Evolutionary conservation across 306 rosid genomes (phyloP).

Genomic region (Biancaea sappan): DNA sequence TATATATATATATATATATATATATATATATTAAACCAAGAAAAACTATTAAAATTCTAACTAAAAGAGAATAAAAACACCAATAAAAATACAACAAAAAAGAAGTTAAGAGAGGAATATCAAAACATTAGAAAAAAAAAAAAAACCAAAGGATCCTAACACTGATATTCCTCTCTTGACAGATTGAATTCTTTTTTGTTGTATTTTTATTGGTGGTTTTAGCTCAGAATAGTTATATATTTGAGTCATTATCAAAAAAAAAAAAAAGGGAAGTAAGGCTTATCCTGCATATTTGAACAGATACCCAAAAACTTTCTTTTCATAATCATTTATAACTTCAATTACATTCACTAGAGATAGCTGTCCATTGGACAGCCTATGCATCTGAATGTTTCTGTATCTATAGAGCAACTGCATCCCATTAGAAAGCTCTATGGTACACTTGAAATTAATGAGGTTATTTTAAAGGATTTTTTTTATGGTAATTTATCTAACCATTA

Average conservation of each 20-base stretch:
- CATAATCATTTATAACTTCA: background rate
- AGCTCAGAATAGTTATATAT: background rate
- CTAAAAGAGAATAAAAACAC: no score
- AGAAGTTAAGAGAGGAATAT: no score
- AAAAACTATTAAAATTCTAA: no score
- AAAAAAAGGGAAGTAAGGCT: background rate
- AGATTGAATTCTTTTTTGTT: no score
- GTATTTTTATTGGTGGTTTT: background rate
- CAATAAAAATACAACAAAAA: no score
- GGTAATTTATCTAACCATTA: background rate
- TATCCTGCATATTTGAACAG: background rate
- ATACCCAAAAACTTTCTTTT: background rate
- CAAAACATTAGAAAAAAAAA: background rate
- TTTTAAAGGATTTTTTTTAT: background rate
- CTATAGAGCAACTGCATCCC: background rate
- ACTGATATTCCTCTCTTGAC: no score
- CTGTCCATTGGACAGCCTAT: conserved; percentile 26
- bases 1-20: no score
- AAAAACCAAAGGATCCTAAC: no score
- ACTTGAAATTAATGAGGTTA: background rate
- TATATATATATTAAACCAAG: no score
- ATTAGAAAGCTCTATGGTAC: background rate
- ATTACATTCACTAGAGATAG: conserved; percentile 19
- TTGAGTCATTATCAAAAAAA: background rate
- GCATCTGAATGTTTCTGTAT: background rate